phyloP scores from a whole-genome alignment of 345 rosid genomes.

The Balakata baccata region DNA sequence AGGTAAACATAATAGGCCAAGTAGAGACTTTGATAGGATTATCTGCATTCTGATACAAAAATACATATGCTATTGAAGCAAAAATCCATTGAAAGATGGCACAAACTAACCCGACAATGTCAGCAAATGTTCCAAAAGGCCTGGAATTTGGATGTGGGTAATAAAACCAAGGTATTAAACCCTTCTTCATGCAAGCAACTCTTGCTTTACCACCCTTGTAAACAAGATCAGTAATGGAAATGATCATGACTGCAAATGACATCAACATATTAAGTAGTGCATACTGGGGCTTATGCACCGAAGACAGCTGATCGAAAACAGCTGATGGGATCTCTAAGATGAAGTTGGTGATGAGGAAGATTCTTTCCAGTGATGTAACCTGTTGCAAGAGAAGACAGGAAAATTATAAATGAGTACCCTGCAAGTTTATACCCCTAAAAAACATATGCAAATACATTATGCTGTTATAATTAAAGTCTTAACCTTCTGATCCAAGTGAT shows the following conservation, averaged over 20 bases:
- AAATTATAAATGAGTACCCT: neutral
- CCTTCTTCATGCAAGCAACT: neutral
- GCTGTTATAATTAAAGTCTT: neutral
- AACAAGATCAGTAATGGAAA: constrained; percentile 13
- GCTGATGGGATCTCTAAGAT: constrained; percentile 16
- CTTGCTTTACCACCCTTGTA: neutral
- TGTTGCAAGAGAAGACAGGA: neutral
- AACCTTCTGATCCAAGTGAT: neutral
- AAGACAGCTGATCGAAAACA: constrained; percentile 19
- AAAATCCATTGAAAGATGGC: neutral
- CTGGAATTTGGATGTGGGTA: neutral
- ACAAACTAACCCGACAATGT: neutral
- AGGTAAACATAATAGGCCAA: neutral
- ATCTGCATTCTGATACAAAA: neutral
- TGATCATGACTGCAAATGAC: constrained; percentile 2
- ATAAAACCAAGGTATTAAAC: constrained; percentile 1
- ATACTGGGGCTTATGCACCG: neutral
- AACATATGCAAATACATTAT: neutral
- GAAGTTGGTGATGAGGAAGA: constrained; percentile 8
- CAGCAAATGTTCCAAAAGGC: constrained; percentile 5
- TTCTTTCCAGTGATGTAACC: constrained; percentile 7
- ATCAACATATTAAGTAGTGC: constrained; percentile 14
- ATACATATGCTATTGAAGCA: neutral
- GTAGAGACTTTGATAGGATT: neutral
- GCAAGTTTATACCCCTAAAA: neutral